phyloP scores from a whole-genome alignment of 768 basidiomycete species.

The Boletus barrowsii region DNA sequence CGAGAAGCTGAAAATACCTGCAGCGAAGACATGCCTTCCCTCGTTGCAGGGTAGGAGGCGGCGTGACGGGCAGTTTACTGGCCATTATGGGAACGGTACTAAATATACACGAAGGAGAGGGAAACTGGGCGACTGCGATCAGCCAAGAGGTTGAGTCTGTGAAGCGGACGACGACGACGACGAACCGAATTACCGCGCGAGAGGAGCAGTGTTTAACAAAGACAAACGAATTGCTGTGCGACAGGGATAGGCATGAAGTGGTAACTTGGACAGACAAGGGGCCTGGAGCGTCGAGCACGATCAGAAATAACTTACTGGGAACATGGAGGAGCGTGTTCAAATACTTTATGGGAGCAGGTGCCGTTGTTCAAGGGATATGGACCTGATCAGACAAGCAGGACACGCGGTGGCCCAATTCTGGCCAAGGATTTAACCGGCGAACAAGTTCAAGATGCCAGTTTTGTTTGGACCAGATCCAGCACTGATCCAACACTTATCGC shows the following conservation, averaged over 20 bases:
- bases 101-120: slow-evolving; percentile 34
- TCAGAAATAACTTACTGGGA: slow-evolving; percentile 30
- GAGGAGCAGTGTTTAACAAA: slow-evolving; percentile 5
- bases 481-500: slow-evolving; percentile 6
- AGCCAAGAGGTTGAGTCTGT: background rate
- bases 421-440: slow-evolving; percentile 24
- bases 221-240: slow-evolving; percentile 3
- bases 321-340: slow-evolving; percentile 27
- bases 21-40: slow-evolving; percentile 73
- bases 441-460: slow-evolving; percentile 3
- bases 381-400: slow-evolving; percentile 22
- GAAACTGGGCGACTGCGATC: slow-evolving; percentile 16
- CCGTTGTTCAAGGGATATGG: slow-evolving; percentile 26
- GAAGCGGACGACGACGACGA: background rate
- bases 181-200: slow-evolving; percentile 9
- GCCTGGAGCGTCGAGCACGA: slow-evolving; percentile 9
- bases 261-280: background rate
- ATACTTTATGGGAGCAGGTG: slow-evolving; percentile 30
- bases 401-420: slow-evolving; percentile 27
- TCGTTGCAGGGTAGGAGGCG: slow-evolving; percentile 50
- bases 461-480: slow-evolving; percentile 14
- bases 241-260: slow-evolving; percentile 30
- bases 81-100: slow-evolving; percentile 36
- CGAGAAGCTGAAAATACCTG: slow-evolving; percentile 43
- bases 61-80: slow-evolving; percentile 28